Evolutionary conservation across 768 basidiomycete species (phyloP), one percentile per base, ranked within the genome.

Genomic region (Boletellus emodensis): DNA sequence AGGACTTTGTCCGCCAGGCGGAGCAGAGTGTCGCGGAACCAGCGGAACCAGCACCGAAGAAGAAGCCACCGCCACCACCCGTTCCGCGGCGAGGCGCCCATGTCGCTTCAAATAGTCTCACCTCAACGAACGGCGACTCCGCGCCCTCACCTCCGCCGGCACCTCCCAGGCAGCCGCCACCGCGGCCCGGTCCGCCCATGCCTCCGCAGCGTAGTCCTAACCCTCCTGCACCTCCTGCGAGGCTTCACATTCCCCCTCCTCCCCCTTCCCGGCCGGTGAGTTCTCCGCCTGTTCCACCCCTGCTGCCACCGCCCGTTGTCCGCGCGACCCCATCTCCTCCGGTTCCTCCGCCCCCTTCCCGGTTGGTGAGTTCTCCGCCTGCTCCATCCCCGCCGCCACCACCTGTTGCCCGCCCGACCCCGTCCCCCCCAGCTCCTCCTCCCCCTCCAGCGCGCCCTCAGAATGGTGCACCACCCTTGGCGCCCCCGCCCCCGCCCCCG

Each of bases 1-100:
- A 85, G 62, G 77, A 85, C 55, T 99, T 84, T 61, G 78, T 93
- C 22, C 74, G 81, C 55, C 60, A 86, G 13, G 62, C 71, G 41
- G 61, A 69, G 58, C 61, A 66, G 56, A 64, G 62, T 46, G 56
- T 71, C 44, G 58, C 59, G 1, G 57, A 66, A 2, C 72, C 71
- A 10, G 62, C 66, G 2, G 65, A 62, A n/a, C 71, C 72, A 33
- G 68, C 73, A 47, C 76, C 75, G 55, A 75, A 75, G 59, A 62
- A 72, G 22, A 79, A 80, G 53, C 57, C 72, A 14, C 74, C 74
- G 0, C 67, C 73, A 0, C 61, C 72, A 2, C 66, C 67, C 33
- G 67, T 70, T 9, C 69, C 74, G 17, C 51, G 59, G 48, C 62
- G 69, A 26, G 63, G 58, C 8, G 44, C 63, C 3, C 66, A 73